Base-by-base conservation (phyloP, 2,329 filamentous ascomycete genomes). In the Penicillium sp. region DNA sequence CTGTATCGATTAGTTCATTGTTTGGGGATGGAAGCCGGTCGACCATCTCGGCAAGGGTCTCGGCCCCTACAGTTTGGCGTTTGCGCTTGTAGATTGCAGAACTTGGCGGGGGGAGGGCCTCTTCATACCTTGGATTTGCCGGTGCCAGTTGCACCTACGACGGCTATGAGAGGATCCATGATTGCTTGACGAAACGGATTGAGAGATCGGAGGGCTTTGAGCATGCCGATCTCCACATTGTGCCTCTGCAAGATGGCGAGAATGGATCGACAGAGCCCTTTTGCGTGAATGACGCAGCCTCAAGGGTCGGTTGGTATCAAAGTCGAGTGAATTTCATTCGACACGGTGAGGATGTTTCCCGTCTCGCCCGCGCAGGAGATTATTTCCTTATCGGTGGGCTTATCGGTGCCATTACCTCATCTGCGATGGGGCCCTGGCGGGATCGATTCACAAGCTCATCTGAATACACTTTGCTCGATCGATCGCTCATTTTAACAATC, bases 101-200 rank as follows among this genome's bases (percentile, higher is more conserved):
- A 12, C 18, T 35, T n/a, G n/a, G 39, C 7, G 27, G 5, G 42
- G 46, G 11, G 28, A 4, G 39, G 5, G 25, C 28, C 26, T 43
- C 34, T 38, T 37, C 73, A 63, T 76, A 94, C 89, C 74, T 94
- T 85, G 35, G 90, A 95, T 71, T 95, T 95, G 53, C 91, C 91
- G 1, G 90, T 96, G 49, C 90, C 91, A 8, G 91, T 97, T 41
- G 90, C 87, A 57, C 91, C 91, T 42, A 96, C 77, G 51, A 97
- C 80, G 42, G 88, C 83, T 60, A 97, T 77, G 53, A 96, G 73
- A 25, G 89, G 86, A 47, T 69, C 59, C 63, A 67, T 69, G 36
- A 51, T 59, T 43, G 53, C 45, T 46, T 48, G 50, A 43, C 46
- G 59, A 54, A 54, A 45, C 28, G 50, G 39, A 39, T 51, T 49